Base-by-base conservation (phyloP, 1,284 basidiomycete species). In the Irpex rosettiformis region DNA sequence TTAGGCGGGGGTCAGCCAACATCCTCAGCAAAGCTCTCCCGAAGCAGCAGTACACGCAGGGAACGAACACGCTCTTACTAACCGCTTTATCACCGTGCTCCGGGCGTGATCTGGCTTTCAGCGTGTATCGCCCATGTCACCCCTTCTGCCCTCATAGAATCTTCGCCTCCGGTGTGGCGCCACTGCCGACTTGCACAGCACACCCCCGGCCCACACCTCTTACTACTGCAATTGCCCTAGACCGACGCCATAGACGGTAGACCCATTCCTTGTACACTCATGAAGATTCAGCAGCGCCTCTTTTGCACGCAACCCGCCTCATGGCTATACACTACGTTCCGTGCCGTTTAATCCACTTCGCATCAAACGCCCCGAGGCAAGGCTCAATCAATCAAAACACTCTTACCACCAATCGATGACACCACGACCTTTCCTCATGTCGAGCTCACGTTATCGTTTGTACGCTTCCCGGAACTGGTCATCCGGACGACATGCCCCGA, bases 1-100 rank as follows among this genome's bases (percentile, higher is more conserved):
- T 58, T 69, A 29, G 64, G 61, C 47, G 18, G 18, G 16, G 45
- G 45, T 8, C 48, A 51, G 25, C 48, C 48, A 21, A 21, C 43
- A 21, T 24, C 43, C 22, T 47, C 43, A 21, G 43, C 43, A 18
- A 47, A 47, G 22, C 43, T 47, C 18, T 37, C 33, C 16, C 33
- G 33, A 6, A 47, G 43, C 43, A 16, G 43, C 43, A 47, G 43
- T 24, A n/a, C 43, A 47, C 43, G 43, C 13, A 1, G 43, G 18
- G 43, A 47, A 47, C 43, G 43, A 21, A 47, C 43, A 24, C 43
- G 43, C 43, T 47, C 43, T 21, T 47, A 47, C 43, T 47, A 24
- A 47, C 43, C 43, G 22, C 43, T 21, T 24, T 47, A 21, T 21
- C 43, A 24, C 43, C 3, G 22, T 47, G 43, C 8, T 21, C 1